A percentile compares a stretch with the other conserved stretches of the same genome.
phyloP scores from a whole-genome alignment of 2,329 filamentous ascomycete species.

The Colletotrichum melonis region DNA sequence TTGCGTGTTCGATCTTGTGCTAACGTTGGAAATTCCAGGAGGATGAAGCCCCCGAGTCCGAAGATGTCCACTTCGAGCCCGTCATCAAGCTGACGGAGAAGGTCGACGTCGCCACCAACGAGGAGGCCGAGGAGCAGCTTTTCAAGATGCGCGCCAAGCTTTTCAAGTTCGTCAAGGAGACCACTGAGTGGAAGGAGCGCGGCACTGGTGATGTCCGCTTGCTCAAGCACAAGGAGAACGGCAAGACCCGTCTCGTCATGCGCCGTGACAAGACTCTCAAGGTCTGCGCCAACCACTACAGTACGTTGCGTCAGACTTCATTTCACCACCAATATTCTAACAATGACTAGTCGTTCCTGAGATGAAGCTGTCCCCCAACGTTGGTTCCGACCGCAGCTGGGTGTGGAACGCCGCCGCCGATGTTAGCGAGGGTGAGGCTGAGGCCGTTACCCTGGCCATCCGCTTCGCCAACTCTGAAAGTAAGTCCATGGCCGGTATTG shows the following conservation, averaged over 20 bases:
- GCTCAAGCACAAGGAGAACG: slow-evolving; percentile 98
- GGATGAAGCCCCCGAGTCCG: slow-evolving; percentile 85
- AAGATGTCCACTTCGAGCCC: slow-evolving; percentile 96
- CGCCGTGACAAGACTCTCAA: slow-evolving; percentile 99
- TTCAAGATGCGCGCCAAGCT: slow-evolving; percentile 99
- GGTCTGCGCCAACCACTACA: slow-evolving; percentile 99
- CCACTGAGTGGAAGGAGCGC: slow-evolving; percentile 98
- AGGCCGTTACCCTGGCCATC: slow-evolving; percentile 95
- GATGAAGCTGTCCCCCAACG: slow-evolving; percentile 99
- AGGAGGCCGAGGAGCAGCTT: slow-evolving; percentile 95
- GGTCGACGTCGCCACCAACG: slow-evolving; percentile 97
- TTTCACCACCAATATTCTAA: neutral
- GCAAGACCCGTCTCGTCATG: slow-evolving; percentile 98
- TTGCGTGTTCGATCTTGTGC: neutral
- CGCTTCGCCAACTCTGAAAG: slow-evolving; percentile 98
- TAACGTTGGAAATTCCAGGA: slow-evolving; percentile 53
- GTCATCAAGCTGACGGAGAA: slow-evolving; percentile 97
- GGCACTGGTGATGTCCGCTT: slow-evolving; percentile 96
- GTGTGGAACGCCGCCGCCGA: slow-evolving; percentile 99
- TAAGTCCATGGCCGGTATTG: slow-evolving; percentile 60
- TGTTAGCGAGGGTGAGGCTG: slow-evolving; percentile 97
- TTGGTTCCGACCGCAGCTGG: slow-evolving; percentile 98
- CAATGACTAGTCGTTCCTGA: slow-evolving; percentile 83
- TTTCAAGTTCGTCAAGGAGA: slow-evolving; percentile 95
- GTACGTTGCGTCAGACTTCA: slow-evolving; percentile 64